Percentiles rank a stretch among this genome's conserved stretches.
phyloP scores from a whole-genome alignment of 2,329 filamentous ascomycete genomes.

The Alternaria brassicicola region DNA sequence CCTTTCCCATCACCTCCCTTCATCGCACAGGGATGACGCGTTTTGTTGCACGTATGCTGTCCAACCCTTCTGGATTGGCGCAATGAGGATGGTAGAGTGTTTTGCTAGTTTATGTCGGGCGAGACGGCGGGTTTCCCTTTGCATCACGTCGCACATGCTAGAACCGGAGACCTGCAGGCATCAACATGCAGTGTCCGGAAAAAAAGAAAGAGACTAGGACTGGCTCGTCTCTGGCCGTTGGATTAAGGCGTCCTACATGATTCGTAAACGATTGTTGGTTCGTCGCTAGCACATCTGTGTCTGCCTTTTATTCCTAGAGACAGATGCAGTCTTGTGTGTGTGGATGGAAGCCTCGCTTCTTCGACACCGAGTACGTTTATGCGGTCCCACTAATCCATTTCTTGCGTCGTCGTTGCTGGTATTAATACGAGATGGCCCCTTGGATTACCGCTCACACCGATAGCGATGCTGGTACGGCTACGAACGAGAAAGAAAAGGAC shows the following conservation, averaged over 20 bases:
- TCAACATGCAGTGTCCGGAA: neutral
- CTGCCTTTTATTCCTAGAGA: neutral
- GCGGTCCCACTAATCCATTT: neutral
- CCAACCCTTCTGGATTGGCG: neutral
- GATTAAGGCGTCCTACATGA: conserved; percentile 10
- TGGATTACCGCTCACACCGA: neutral
- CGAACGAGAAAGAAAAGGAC: conserved; percentile 1
- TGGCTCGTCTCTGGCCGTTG: neutral
- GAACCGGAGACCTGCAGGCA: neutral
- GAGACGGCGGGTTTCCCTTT: no score
- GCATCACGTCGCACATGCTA: no score
- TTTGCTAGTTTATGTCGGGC: neutral
- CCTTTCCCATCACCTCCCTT: neutral
- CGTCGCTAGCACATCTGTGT: neutral
- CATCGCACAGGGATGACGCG: neutral
- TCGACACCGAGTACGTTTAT: conserved; percentile 1
- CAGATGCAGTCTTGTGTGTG: neutral
- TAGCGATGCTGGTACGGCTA: neutral
- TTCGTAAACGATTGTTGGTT: neutral
- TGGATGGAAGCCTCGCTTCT: neutral
- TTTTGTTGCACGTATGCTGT: neutral
- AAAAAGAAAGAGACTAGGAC: neutral
- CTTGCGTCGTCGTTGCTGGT: neutral
- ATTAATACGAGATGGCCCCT: neutral
- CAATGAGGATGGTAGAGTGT: neutral